Base-by-base conservation (phyloP, 2,329 filamentous ascomycete species). In the Diaporthe sp. region DNA sequence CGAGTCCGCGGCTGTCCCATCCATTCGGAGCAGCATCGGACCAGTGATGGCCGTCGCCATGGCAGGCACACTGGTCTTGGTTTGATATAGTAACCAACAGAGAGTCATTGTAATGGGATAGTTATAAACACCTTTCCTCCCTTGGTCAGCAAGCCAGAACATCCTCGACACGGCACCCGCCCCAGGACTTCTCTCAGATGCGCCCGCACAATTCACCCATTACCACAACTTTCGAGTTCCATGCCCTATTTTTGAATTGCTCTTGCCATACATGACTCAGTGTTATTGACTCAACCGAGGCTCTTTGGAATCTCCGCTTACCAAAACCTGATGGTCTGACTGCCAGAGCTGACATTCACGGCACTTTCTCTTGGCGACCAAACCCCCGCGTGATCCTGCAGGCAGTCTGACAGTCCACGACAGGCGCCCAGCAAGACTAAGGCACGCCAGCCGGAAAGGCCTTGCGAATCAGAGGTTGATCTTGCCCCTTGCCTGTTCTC, bases 351-450 rank as follows among this genome's bases (percentile, higher is more conserved):
- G 63, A 51, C 15, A 15, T 15, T 51, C 19, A 42, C n/a, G 25
- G 2, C 61, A 51, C n/a, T 19, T 19, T 27, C 15, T 39, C 13
- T 53, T 53, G 47, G 32, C 63, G 47, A 39, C n/a, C 59, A 30
- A 19, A 25, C n/a, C 63, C 63, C 63, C 47, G 63, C 63, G 32
- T 53, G 63, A 68, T 53, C 63, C 39, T 53, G 30, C 63, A 37
- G 15, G n/a, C n/a, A 27, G 22, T 39, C n/a, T n/a, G n/a, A n/a
- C 32, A 37, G 22, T 27, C 32, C 30, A 53, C 32, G 5, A 39
- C 47, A 68, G 63, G 47, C n/a, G 44, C 63, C 63, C 63, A 68
- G 59, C 27, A 39, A 47, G 17, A 42, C 59, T 30, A 63, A 32
- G 32, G 5, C 32, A 17, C 7, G 10, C 32, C 22, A 39, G 61